Percentiles rank a stretch among this genome's conserved stretches.
Evolutionary conservation across 2,329 filamentous ascomycete species (phyloP).

Genomic region (Gremmenia infestans): DNA sequence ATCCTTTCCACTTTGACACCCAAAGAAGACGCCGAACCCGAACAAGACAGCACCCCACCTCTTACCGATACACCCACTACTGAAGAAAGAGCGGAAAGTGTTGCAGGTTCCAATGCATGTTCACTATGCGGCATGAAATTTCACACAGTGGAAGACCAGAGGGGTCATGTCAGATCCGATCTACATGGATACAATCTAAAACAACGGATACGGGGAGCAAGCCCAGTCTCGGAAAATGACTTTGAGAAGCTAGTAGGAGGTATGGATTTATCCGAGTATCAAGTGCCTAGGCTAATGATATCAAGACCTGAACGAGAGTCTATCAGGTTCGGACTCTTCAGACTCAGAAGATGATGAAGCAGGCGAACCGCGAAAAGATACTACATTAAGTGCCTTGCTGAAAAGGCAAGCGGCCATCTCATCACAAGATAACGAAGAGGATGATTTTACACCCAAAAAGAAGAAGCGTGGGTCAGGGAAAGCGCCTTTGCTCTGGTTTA

Average conservation of each 20-base stretch:
- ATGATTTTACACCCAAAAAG: slow-evolving; percentile 42
- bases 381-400: slow-evolving; percentile 68
- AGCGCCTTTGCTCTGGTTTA: slow-evolving; percentile 80
- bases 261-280: slow-evolving; percentile 6
- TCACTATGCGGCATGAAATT: slow-evolving; percentile 74
- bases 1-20: slow-evolving; percentile 32
- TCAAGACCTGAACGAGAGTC: slow-evolving; percentile 74
- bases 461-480: slow-evolving; percentile 56
- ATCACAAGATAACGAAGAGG: slow-evolving; percentile 40
- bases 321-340: slow-evolving; percentile 77
- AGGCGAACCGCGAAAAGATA: slow-evolving; percentile 53
- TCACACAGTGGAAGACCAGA: slow-evolving; percentile 70
- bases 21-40: slow-evolving; percentile 26
- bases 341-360: slow-evolving; percentile 64
- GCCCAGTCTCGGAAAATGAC: slow-evolving; percentile 69
- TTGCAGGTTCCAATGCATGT: slow-evolving; percentile 68
- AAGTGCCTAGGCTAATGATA: slow-evolving; percentile 1
- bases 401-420: slow-evolving; percentile 78
- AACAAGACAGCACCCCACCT: slow-evolving; percentile 17
- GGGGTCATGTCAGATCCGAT: slow-evolving; percentile 82
- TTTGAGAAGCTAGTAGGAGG: slow-evolving; percentile 78
- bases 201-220: slow-evolving; percentile 72
- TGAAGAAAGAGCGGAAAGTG: slow-evolving; percentile 33
- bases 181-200: slow-evolving; percentile 93
- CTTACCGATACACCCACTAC: slow-evolving; percentile 33